Base-by-base conservation (phyloP, 2,329 filamentous ascomycete species). In the Aureobasidium subglaciale region DNA sequence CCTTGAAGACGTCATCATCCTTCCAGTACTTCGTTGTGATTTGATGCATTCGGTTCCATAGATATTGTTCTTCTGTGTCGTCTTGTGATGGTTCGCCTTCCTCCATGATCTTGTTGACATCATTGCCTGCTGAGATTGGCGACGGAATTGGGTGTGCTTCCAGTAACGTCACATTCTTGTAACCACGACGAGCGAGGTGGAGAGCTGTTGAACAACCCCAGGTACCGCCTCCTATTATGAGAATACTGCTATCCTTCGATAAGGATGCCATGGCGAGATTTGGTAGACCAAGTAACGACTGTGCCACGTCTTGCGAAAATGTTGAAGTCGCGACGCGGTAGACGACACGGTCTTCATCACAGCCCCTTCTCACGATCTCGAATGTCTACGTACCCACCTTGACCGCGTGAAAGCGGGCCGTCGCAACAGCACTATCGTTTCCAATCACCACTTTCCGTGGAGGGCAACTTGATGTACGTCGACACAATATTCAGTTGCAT, bases 191-290 rank as follows among this genome's bases (percentile, higher is more conserved):
- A 24, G 76, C 73, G 5, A 80, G 69, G 60, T 79, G 73, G 18
- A 78, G 67, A n/a, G 78, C 77, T n/a, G 77, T 78, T 7, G 73
- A 75, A 30, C 72, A 73, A 11, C 78, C 78, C 66, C 78, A 79
- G 0, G 77, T 78, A 9, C 78, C 78, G 20, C 71, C 74, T 8
- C 77, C 76, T 48, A 79, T 63, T 34, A 79, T 74, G 20, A 78
- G 63, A 37, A 71, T 64, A 30, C 60, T 59, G 9, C 57, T 43
- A 63, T 69, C 9, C 59, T 62, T 40, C 1, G 30, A 18, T 16
- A 34, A 15, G 61, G 62, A 11, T 42, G 9, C 35, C 48, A 42
- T 49, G 22, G 3, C 38, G 32, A 4, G 1, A 10, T 4, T 10
- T 16, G 27, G 22, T n/a, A 22, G 13, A 35, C n/a, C n/a, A n/a